Evolutionary conservation across 2,329 filamentous ascomycete species (phyloP).

Genomic region (Aspergillus neoniger): DNA sequence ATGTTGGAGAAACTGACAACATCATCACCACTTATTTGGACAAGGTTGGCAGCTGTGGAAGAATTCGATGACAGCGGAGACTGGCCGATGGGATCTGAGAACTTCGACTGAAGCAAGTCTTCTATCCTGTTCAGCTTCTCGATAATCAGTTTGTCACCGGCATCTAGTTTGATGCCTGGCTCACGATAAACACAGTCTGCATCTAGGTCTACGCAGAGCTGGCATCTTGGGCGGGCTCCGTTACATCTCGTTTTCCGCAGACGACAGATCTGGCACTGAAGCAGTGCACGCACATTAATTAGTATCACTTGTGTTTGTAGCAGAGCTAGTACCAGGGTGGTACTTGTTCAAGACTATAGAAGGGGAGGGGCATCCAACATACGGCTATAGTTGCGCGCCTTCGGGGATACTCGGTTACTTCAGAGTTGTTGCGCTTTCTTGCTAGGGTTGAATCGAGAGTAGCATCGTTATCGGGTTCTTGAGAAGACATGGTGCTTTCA

Average conservation of each 20-base stretch:
- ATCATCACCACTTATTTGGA: constrained; percentile 61
- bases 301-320: no score
- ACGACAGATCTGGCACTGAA: constrained; percentile 76
- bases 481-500: constrained; percentile 23
- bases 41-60: constrained; percentile 65
- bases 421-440: constrained; percentile 34
- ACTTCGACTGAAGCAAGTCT: constrained; percentile 70
- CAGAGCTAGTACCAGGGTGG: neutral
- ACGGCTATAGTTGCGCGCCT: constrained; percentile 39
- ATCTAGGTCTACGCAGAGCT: constrained; percentile 77
- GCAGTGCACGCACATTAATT: constrained; percentile 1
- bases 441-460: constrained; percentile 13
- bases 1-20: constrained; percentile 28
- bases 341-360: constrained; percentile 1
- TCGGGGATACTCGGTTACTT: constrained; percentile 35
- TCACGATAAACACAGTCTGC: constrained; percentile 84
- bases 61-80: constrained; percentile 59
- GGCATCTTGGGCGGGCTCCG: constrained; percentile 78
- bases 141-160: constrained; percentile 81
- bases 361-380: constrained; percentile 16
- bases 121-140: constrained; percentile 78
- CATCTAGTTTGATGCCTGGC: constrained; percentile 82
- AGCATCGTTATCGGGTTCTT: constrained; percentile 20
- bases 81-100: constrained; percentile 45
- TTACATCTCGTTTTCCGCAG: constrained; percentile 79